Percentiles rank a stretch among this genome's conserved stretches.
Conservation (phyloP, 768 basidiomycete species). For the Phlebiopsis gigantea region DNA sequence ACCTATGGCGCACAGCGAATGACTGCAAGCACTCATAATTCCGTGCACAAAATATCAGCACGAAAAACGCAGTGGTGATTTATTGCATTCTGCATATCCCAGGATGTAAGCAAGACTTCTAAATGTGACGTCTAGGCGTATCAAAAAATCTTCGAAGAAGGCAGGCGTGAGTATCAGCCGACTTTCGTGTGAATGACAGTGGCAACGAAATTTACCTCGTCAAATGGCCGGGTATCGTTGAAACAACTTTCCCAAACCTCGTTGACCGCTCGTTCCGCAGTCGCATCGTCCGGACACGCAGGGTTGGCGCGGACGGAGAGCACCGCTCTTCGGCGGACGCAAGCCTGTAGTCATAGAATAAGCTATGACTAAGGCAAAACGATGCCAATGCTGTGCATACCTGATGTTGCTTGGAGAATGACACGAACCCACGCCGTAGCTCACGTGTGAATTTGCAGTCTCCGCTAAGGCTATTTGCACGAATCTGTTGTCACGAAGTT, state of each 20-base stretch:
- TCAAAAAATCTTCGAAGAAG: conserved; percentile 4
- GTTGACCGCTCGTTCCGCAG: conserved; percentile 88
- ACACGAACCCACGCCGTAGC: conserved; percentile 65
- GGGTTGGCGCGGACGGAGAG: conserved; percentile 80
- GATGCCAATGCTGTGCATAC: conserved; percentile 34
- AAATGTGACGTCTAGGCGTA: not conserved
- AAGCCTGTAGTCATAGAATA: conserved; percentile 49
- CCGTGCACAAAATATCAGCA: not conserved
- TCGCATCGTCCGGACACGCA: conserved; percentile 64
- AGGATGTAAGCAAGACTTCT: too few relatives aligned
- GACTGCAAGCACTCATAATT: not conserved
- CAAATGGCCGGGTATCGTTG: conserved; percentile 92
- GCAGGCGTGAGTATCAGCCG: conserved; percentile 1
- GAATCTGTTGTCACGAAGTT: conserved; percentile 54
- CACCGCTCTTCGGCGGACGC: conserved; percentile 84
- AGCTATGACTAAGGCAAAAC: not conserved
- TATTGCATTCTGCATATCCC: too few relatives aligned
- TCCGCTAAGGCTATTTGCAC: conserved; percentile 90
- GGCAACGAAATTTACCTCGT: conserved; percentile 58
- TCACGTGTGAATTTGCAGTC: conserved; percentile 89
- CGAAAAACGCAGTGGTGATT: too few relatives aligned
- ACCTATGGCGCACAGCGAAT: not conserved
- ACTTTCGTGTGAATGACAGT: not conserved
- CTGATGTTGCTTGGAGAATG: conserved; percentile 93
- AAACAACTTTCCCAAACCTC: conserved; percentile 98